Evolutionary conservation across 139 green algal genomes (phyloP).

Genomic region (Closterium sp.): DNA sequence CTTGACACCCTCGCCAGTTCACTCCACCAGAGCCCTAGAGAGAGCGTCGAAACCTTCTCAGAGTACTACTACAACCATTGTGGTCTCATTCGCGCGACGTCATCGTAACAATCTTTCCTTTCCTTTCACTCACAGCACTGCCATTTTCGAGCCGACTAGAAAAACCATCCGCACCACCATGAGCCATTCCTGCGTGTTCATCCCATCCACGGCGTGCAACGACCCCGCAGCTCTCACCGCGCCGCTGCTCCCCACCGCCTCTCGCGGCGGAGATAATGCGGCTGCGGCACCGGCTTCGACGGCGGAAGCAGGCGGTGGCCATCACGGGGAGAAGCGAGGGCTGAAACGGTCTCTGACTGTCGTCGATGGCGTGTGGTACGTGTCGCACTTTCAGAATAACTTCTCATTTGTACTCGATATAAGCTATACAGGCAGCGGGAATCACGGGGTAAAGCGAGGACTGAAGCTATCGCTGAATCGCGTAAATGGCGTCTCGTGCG

Average conservation of each 20-base stretch:
- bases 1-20: not conserved
- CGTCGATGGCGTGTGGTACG: not conserved
- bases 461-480: not conserved
- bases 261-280: not conserved
- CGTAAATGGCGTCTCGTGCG: no score
- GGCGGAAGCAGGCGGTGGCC: no score
- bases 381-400: no score
- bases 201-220: not conserved
- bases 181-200: not conserved
- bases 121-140: no score
- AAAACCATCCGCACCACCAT: not conserved
- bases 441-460: not conserved
- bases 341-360: not conserved
- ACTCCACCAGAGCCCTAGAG: no score
- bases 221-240: not conserved
- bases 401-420: no score
- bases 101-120: no score
- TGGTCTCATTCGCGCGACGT: no score
- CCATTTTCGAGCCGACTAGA: no score
- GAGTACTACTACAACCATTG: no score
- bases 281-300: not conserved
- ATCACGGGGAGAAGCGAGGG: not conserved
- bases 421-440: no score
- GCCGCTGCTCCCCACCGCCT: not conserved
- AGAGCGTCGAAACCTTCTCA: not conserved